Base-by-base conservation (phyloP, 768 basidiomycete species). In the Termitomyces sp. region DNA sequence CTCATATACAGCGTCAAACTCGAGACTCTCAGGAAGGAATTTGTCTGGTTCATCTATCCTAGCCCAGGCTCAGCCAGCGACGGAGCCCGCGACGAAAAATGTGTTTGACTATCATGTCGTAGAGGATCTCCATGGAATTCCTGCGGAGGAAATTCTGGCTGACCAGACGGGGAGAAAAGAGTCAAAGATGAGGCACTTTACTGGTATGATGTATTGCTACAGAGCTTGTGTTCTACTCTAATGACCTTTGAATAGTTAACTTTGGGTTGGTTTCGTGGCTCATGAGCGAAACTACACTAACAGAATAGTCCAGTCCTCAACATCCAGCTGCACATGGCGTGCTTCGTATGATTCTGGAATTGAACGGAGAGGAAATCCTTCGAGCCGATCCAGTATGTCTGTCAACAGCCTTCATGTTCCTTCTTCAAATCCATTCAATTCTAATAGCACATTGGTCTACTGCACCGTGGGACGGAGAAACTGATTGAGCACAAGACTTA, bases 241-340 rank as follows among this genome's bases (percentile, higher is more conserved):
- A 64, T 38, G 34, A 41, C 45, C 22, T 45, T 28, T 32, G 59
- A 12, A 24, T 62, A 93, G 94, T 98, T 63, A 98, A 98, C 78
- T 97, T 97, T 68, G 95, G 91, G 88, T 76, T 82, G 78, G 85
- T 82, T 34, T 51, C 43, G 22, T 28, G 34, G 41, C 21, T 35
- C 51, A 45, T 44, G 30, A 47, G 43, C 12, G 19, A 43, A 17
- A 43, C 14, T 42, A 35, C 45, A 38, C 7, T 45, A n/a, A 44
- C 17, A 41, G 28, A 41, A 38, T 30, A 21, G 32, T 41, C 46
- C 62, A 89, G 92, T 59, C 96, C 96, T 52, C 96, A 99, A 69
- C 96, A 99, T 76, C 96, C 96, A 53, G 97, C 97, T 53, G 97
- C 97, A 15, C 97, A 99, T 70, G 97, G 97, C 67, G 97, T 99